phyloP scores from a whole-genome alignment of 2,329 filamentous ascomycete genomes.

The Pyrenochaeta sp. region DNA sequence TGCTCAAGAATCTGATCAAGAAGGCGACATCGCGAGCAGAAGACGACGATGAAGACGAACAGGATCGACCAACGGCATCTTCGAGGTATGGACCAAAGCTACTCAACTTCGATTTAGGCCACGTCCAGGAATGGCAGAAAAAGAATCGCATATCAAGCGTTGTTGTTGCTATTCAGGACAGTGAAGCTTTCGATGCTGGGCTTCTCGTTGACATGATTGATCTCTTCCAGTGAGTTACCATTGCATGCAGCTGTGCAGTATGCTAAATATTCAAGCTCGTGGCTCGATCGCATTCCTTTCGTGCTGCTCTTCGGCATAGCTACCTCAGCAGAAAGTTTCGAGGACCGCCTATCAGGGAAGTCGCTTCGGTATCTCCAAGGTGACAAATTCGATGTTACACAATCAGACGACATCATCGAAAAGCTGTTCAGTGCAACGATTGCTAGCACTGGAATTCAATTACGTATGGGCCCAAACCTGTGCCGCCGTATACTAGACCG shows the following conservation, averaged over 20 bases:
- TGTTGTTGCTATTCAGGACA: slow-evolving; percentile 79
- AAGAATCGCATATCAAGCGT: slow-evolving; percentile 66
- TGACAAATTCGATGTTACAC: slow-evolving; percentile 78
- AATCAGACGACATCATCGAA: slow-evolving; percentile 75
- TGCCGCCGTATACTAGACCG: slow-evolving; percentile 72
- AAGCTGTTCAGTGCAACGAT: slow-evolving; percentile 74
- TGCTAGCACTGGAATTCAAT: slow-evolving; percentile 62
- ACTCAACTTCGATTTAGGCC: slow-evolving; percentile 81
- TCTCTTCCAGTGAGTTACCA: slow-evolving; percentile 68
- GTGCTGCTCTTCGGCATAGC: slow-evolving; percentile 81
- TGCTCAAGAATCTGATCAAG: slow-evolving; percentile 76
- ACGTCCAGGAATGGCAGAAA: slow-evolving; percentile 68
- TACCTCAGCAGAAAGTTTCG: slow-evolving; percentile 81
- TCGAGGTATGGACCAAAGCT: slow-evolving; percentile 67
- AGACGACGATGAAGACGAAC: slow-evolving; percentile 62
- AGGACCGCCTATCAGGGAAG: slow-evolving; percentile 74
- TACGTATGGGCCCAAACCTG: slow-evolving; percentile 72
- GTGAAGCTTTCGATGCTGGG: slow-evolving; percentile 78
- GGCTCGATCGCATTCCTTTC: slow-evolving; percentile 80
- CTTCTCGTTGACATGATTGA: slow-evolving; percentile 76
- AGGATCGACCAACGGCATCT: slow-evolving; percentile 19
- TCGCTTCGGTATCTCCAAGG: slow-evolving; percentile 74
- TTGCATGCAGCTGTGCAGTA: neutral
- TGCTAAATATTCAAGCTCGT: slow-evolving; percentile 59
- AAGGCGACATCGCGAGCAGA: slow-evolving; percentile 67